Conservation (phyloP, 768 basidiomycete genomes). For the Lanmaoa pseudosensibilis region DNA sequence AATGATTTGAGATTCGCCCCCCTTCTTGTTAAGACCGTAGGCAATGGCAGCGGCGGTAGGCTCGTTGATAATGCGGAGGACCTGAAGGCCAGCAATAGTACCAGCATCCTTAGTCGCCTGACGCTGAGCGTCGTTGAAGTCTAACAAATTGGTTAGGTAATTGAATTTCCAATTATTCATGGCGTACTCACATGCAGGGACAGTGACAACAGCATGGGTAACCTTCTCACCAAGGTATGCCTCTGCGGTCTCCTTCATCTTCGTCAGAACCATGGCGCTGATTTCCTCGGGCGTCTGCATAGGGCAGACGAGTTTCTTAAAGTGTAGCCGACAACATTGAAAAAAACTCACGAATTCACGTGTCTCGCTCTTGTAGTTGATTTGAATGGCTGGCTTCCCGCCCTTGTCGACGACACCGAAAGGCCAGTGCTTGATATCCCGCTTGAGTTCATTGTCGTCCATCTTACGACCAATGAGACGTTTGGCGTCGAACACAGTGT, state of each 20-base stretch:
- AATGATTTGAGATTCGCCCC: conserved; percentile 91
- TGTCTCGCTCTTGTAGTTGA: conserved; percentile 74
- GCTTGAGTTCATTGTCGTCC: conserved; percentile 76
- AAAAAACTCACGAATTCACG: conserved; percentile 76
- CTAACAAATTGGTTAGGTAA: conserved; percentile 45
- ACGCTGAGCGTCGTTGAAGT: conserved; percentile 99
- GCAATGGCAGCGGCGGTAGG: conserved; percentile 97
- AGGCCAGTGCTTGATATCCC: conserved; percentile 90
- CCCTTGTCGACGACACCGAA: conserved; percentile 78
- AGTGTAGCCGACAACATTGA: background rate
- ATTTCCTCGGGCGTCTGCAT: conserved; percentile 90
- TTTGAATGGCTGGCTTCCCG: conserved; percentile 78
- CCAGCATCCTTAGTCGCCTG: conserved; percentile 99
- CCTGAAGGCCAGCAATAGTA: conserved; percentile 89
- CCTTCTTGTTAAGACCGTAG: conserved; percentile 97
- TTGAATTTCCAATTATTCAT: background rate
- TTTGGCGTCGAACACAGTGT: conserved; percentile 97
- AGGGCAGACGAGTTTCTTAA: background rate
- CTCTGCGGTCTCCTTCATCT: conserved; percentile 99
- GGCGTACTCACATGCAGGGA: conserved; percentile 79
- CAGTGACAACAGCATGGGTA: conserved; percentile 96
- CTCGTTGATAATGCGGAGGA: conserved; percentile 98
- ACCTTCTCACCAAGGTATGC: conserved; percentile 95
- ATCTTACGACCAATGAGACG: conserved; percentile 89
- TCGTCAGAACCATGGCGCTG: conserved; percentile 90